Base-by-base conservation (phyloP, 2,329 filamentous ascomycete genomes). In the Capronia coronata region DNA sequence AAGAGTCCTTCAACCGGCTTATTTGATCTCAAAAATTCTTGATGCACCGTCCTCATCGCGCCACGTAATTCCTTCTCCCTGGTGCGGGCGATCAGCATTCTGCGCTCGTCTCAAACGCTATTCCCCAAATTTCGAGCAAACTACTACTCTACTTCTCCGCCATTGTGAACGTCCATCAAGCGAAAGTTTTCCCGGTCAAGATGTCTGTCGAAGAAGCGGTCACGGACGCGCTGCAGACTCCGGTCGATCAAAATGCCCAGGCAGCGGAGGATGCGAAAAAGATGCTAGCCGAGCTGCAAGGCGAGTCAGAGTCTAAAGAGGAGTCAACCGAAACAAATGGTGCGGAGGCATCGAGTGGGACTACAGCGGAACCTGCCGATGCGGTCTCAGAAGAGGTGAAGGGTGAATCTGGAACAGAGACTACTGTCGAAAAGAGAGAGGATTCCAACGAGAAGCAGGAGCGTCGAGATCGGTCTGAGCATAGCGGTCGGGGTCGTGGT, bases 211-310 rank as follows among this genome's bases (percentile, higher is more conserved):
- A 59, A 37, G 54, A 55, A 21, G 54, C 46, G 16, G 58, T 55
- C 9, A 52, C 54, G 18, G 58, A 56, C 10, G 55, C 52, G 8
- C 49, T 54, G 14, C 51, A 54, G 34, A 44, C 48, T 16, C 51
- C 60, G 35, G 50, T 59, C 34, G 62, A 63, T 37, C 53, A 63
- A 38, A 72, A 73, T 56, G 61, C 62, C 19, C 66, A 68, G 39
- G 68, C 71, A n/a, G 68, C 70, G 52, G 66, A 71, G 62, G 71
- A 73, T 61, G 70, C 72, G 11, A 64, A 71, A 61, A 65, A 68
- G 50, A 63, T 73, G 45, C 64, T 72, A 37, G 68, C 68, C 16
- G 70, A 73, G 60, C 61, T 73, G 58, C 68, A 72, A 63, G 66
- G 59, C 25, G 67, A 68, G 27, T 44, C 55, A 6, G 34, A 18